Evolutionary conservation across 2,329 filamentous ascomycete species (phyloP), one percentile per base, ranked within the genome.

Genomic region (Botrytis porri): DNA sequence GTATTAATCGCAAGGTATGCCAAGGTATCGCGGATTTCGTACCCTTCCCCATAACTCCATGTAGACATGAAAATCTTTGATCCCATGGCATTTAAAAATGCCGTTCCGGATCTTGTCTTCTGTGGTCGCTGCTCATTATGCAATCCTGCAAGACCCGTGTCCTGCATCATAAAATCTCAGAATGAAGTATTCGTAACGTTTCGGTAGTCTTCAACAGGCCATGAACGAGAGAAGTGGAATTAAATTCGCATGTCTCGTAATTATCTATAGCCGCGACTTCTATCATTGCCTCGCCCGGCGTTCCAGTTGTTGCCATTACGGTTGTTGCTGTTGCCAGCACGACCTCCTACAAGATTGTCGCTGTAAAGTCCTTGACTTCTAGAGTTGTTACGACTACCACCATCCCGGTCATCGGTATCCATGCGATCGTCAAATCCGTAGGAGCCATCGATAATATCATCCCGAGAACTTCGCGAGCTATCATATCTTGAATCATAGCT

Each of bases 391-490:
- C 75, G 61, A 35, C 66, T 60, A 25, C 75, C 59, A 14, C 74
- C 73, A 22, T 79, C 73, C 22, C 65, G 67, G 43, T 80, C 77
- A 71, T 81, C 78, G 0, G 77, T 80, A 5, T 81, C 80, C 80
- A 81, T 81, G 9, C 77, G 76, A 71, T 81, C 79, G 6, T 79
- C 78, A 71, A 81, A 81, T 20, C 80, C 80, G 69, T 81, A 81
- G 59, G 80, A 78, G 7, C 80, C 80, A 75, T 81, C 80, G 54
- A 79, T 75, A 25, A 81, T 73, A 32, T 81, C 79, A 20, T 80
- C 78, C 39, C 79, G 43, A 37, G 43, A 32, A 63, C 43, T 61
- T 61, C 63, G 64, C 72, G 75, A 73, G 18, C 75, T 76, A 35
- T 77, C 74, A 18, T 76, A 77, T 74, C 75, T 73, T 1, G 76